phyloP scores from a whole-genome alignment of 768 basidiomycete species.

The Dacryopinax spathularia region DNA sequence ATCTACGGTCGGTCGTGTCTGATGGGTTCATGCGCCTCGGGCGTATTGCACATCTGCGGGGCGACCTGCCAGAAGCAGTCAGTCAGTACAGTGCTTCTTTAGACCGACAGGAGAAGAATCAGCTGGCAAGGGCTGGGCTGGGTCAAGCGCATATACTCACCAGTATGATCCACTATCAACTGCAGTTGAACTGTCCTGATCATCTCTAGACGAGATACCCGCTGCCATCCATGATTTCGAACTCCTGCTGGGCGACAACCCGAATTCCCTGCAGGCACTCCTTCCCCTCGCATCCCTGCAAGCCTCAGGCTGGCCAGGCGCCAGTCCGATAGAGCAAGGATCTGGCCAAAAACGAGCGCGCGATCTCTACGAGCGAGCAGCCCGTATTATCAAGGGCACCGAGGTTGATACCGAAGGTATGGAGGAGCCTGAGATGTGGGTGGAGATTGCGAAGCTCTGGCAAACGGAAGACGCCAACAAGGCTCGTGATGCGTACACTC shows the following conservation, averaged over 20 bases:
- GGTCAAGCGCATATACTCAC: conserved; percentile 78
- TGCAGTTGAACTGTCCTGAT: background rate
- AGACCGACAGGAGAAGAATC: conserved; percentile 56
- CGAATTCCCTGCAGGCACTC: conserved; percentile 64
- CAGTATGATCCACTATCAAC: conserved; percentile 33
- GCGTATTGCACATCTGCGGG: conserved; percentile 63
- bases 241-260: conserved; percentile 49
- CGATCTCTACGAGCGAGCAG: conserved; percentile 64
- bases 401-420: background rate
- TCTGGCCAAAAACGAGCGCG: conserved; percentile 62
- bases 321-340: conserved; percentile 54
- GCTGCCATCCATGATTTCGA: conserved; percentile 79
- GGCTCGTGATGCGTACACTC: conserved; percentile 54
- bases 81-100: conserved; percentile 54
- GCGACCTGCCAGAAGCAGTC: conserved; percentile 44
- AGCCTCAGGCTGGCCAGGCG: conserved; percentile 65
- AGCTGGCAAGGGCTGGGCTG: conserved; percentile 67
- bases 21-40: conserved; percentile 79
- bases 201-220: conserved; percentile 54
- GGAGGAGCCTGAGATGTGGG: conserved; percentile 66
- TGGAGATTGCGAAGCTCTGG: conserved; percentile 86
- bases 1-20: conserved; percentile 67
- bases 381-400: conserved; percentile 42
- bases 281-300: conserved; percentile 82
- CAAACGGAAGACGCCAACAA: conserved; percentile 65